phyloP scores from a whole-genome alignment of 139 green algal species.

The Raphidocelis subcapitata region DNA sequence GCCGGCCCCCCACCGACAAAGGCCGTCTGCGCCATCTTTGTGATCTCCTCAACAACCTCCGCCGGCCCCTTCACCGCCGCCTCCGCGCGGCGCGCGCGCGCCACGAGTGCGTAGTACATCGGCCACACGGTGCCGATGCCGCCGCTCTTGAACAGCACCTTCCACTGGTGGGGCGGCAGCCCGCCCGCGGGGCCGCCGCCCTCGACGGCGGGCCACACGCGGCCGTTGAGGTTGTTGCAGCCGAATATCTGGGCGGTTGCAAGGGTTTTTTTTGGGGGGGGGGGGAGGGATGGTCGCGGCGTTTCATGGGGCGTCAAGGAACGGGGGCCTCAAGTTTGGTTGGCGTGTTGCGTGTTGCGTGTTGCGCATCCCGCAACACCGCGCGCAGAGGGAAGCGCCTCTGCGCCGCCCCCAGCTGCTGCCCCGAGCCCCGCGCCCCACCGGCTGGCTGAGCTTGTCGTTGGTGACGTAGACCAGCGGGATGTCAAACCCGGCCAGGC shows the following conservation, averaged over 20 bases:
- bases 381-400: no score
- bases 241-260: no score
- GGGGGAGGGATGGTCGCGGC: no score
- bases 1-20: no score
- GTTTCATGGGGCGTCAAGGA: no score
- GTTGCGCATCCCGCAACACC: no score
- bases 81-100: conserved; percentile 30
- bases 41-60: not conserved
- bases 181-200: conserved; percentile 59
- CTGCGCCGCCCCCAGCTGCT: no score
- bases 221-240: conserved; percentile 88
- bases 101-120: conserved; percentile 73
- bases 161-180: conserved; percentile 76
- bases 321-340: no score
- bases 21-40: not conserved
- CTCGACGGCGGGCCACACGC: conserved; percentile 57
- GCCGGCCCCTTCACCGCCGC: conserved; percentile 16
- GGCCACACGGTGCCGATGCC: conserved; percentile 88
- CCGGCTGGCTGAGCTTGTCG: conserved; percentile 91
- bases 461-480: conserved; percentile 81
- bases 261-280: no score
- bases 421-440: no score
- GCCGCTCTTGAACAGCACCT: conserved; percentile 78
- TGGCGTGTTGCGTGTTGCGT: no score
- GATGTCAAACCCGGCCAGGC: conserved; percentile 80